Evolutionary conservation across 2,329 filamentous ascomycete genomes (phyloP).

Genomic region (Beauveria sp.): DNA sequence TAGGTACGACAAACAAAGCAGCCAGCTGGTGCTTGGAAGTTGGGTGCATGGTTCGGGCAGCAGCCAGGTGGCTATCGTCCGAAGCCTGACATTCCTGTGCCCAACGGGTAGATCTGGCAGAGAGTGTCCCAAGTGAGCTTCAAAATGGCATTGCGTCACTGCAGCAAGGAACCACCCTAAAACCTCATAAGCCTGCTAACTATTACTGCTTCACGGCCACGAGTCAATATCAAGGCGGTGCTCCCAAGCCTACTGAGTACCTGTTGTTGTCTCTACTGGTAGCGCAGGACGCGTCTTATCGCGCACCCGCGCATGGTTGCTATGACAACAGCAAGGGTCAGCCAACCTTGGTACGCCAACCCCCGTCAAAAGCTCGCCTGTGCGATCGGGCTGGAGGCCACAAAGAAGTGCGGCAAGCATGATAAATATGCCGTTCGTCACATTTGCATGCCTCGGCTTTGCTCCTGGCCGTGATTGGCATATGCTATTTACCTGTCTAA

Average conservation of each 20-base stretch:
- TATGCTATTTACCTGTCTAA: background rate
- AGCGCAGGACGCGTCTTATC: conserved; percentile 4
- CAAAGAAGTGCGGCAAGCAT: no score
- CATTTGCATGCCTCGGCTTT: background rate
- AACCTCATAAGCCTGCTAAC: background rate
- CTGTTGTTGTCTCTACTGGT: background rate
- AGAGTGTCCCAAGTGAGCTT: background rate
- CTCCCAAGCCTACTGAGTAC: background rate
- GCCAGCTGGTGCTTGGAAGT: background rate
- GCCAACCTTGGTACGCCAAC: background rate
- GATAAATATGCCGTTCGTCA: no score
- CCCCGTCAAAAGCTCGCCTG: background rate
- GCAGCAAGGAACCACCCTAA: no score
- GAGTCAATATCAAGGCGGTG: background rate
- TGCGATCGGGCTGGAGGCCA: background rate
- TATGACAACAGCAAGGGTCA: conserved; percentile 2
- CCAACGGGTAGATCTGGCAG: conserved; percentile 2
- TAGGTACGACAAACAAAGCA: background rate
- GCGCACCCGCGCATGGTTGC: background rate
- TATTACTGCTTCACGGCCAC: background rate
- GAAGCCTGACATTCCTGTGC: conserved; percentile 6
- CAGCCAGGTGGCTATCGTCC: background rate
- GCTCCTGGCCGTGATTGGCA: background rate
- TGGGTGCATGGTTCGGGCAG: background rate
- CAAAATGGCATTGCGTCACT: no score